phyloP scores from a whole-genome alignment of 2,329 filamentous ascomycete species.

The Scedosporium boydii region DNA sequence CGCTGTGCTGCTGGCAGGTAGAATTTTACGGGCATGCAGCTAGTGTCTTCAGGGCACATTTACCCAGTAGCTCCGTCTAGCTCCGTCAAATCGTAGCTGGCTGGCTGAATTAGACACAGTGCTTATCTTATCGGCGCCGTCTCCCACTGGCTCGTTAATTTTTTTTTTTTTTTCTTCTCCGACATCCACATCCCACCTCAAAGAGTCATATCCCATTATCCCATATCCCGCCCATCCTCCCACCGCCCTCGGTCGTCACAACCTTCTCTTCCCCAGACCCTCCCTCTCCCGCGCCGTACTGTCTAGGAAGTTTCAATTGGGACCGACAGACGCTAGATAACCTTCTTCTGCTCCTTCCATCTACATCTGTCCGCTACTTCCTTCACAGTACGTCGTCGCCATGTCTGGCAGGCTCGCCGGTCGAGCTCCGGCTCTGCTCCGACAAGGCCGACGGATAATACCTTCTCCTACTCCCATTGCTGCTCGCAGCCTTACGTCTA shows the following conservation, averaged over 20 bases:
- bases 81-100: not conserved
- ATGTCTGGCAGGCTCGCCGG: slow-evolving; percentile 37
- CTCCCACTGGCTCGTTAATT: slow-evolving; percentile 4
- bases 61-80: not conserved
- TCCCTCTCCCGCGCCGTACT: not conserved
- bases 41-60: no score
- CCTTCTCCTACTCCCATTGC: slow-evolving; percentile 24
- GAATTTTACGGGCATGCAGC: no score
- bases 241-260: slow-evolving; percentile 1
- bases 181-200: slow-evolving; percentile 10
- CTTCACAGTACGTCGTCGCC: slow-evolving; percentile 9
- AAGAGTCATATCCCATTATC: slow-evolving; percentile 9
- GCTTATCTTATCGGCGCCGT: slow-evolving; percentile 7
- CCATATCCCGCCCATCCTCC: not conserved
- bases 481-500: slow-evolving; percentile 31
- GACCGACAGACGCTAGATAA: not conserved
- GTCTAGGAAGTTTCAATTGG: slow-evolving; percentile 6
- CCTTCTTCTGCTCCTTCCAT: not conserved
- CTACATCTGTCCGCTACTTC: not conserved
- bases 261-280: not conserved
- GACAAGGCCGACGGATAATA: slow-evolving; percentile 38
- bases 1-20: no score
- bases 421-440: slow-evolving; percentile 48
- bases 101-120: not conserved
- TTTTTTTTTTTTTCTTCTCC: slow-evolving; percentile 9